These are phyloP conservation scores for Leccinum colubrinum DNA, from an alignment of 1,284 basidiomycete species.

Conservation along the genomic window DNA sequence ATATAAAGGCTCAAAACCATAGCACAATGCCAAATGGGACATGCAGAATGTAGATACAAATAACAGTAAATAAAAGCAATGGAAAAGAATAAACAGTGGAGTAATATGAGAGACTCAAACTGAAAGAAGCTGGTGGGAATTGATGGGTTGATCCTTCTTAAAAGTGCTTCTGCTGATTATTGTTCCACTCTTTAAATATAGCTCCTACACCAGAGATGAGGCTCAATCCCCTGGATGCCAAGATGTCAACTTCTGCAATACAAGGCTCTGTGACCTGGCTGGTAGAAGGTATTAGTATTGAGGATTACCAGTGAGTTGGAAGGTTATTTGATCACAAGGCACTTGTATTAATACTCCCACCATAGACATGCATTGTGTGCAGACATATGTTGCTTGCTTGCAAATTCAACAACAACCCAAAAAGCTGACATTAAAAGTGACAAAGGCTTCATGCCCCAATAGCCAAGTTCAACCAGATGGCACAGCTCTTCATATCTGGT, in stretches of 20 bases:
- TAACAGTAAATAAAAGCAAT: no score
- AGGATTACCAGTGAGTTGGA: slow-evolving; percentile 9
- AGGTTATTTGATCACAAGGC: no score
- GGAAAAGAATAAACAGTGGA: no score
- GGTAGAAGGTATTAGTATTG: slow-evolving; percentile 7
- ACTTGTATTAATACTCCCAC: not conserved
- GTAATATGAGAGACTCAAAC: slow-evolving; percentile 16
- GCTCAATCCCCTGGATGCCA: not conserved
- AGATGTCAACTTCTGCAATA: no score
- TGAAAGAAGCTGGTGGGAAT: slow-evolving; percentile 16
- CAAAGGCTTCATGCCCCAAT: not conserved
- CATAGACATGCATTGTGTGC: not conserved
- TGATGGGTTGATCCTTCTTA: not conserved
- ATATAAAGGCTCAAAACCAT: no score
- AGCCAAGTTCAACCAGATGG: slow-evolving; percentile 3
- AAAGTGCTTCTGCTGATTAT: no score
- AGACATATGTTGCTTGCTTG: not conserved
- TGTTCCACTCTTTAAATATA: not conserved
- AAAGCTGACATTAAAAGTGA: not conserved
- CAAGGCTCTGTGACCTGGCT: slow-evolving; percentile 1
- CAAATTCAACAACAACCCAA: not conserved
- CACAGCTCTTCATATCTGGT: not conserved
- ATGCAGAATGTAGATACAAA: no score
- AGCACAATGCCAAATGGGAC: no score
- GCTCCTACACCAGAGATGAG: slow-evolving; percentile 7